These are phyloP conservation scores for Grosmannia huntii DNA, from an alignment of 2,329 filamentous ascomycete genomes.

Conservation along the genomic window DNA sequence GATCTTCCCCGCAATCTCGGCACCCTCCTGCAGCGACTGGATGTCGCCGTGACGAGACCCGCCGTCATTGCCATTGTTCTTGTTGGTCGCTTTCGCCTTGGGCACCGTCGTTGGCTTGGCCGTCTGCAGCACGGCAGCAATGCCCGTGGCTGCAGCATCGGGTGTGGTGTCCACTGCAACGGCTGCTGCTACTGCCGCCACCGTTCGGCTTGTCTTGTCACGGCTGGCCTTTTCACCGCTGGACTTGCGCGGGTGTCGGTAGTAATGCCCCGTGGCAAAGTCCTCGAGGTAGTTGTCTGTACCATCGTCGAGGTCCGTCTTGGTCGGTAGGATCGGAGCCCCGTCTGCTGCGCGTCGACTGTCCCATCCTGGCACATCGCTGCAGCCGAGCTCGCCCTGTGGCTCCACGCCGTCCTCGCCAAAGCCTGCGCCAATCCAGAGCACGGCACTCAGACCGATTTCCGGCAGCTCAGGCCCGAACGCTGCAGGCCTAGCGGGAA, in stretches of 20 bases:
- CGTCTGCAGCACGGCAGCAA: too few relatives aligned
- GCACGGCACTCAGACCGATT: slow-evolving; percentile 69
- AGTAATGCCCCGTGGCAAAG: slow-evolving; percentile 14
- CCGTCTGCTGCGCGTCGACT: slow-evolving; percentile 32
- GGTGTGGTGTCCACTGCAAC: not conserved
- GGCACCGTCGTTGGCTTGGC: not conserved
- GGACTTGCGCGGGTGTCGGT: slow-evolving; percentile 1
- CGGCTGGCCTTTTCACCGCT: not conserved
- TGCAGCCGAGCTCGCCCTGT: slow-evolving; percentile 85
- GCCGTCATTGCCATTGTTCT: not conserved
- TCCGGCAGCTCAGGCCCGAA: slow-evolving; percentile 72
- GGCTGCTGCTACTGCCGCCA: not conserved
- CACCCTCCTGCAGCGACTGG: slow-evolving; percentile 78
- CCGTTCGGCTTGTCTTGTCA: not conserved
- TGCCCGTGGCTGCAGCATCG: not conserved
- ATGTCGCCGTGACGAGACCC: slow-evolving; percentile 62
- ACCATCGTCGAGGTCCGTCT: slow-evolving; percentile 49
- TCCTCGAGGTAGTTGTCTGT: slow-evolving; percentile 77
- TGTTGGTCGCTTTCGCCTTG: not conserved
- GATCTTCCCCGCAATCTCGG: slow-evolving; percentile 87
- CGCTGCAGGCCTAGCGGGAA: slow-evolving; percentile 81
- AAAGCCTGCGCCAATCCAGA: slow-evolving; percentile 92
- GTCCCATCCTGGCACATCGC: slow-evolving; percentile 83
- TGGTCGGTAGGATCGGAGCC: slow-evolving; percentile 24
- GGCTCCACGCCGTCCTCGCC: slow-evolving; percentile 60